phyloP scores from a whole-genome alignment of 176 grass and related monocot species.

The Ensete ventricosum region DNA sequence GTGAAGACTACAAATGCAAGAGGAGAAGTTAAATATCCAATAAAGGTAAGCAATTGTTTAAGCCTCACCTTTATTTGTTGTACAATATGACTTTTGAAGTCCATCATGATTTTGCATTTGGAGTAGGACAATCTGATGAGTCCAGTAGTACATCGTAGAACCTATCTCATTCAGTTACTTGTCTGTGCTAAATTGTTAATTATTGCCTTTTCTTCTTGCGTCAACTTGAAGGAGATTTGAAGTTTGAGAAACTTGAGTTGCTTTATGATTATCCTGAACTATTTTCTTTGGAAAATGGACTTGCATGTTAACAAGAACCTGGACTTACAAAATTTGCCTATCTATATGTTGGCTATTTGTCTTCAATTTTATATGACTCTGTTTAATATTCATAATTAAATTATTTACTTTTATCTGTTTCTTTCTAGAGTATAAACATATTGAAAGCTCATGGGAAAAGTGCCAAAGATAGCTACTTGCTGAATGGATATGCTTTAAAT shows the following conservation, averaged over 20 bases:
- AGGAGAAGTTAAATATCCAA: conserved; percentile 88
- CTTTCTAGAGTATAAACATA: conserved; percentile 70
- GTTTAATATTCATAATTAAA: neutral
- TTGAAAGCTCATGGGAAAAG: conserved; percentile 88
- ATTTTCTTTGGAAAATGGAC: neutral
- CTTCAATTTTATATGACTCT: neutral
- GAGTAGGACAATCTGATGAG: neutral
- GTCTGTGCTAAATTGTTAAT: neutral
- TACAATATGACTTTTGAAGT: neutral
- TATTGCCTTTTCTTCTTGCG: neutral
- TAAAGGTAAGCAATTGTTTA: conserved; percentile 47
- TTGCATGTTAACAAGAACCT: neutral
- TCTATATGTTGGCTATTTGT: neutral
- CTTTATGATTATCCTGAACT: neutral
- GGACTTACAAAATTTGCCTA: neutral
- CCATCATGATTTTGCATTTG: neutral
- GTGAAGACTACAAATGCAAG: conserved; percentile 79
- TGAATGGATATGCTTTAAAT: conserved; percentile 89
- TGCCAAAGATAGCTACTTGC: conserved; percentile 66
- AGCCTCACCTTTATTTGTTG: neutral
- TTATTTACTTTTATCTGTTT: neutral
- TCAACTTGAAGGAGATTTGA: neutral
- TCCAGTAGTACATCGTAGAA: neutral
- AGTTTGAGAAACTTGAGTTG: neutral
- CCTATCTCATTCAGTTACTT: neutral